phyloP scores from a whole-genome alignment of 768 basidiomycete species.

The Tremella fuciformis region DNA sequence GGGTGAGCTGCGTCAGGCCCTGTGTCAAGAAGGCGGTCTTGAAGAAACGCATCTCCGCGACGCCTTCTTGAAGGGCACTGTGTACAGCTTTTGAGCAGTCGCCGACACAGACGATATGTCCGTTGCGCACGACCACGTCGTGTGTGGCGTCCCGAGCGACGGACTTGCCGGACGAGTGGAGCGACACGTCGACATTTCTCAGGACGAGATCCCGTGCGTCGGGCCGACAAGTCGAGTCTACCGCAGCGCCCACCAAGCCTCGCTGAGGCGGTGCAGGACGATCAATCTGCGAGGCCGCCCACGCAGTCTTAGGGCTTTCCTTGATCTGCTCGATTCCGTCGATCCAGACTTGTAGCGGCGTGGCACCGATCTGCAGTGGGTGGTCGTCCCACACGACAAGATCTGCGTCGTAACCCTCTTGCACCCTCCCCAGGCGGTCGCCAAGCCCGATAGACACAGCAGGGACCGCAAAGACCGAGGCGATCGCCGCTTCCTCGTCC shows the following conservation, averaged over 20 bases:
- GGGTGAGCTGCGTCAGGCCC: background rate
- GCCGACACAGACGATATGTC: background rate
- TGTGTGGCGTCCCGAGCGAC: background rate
- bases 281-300: background rate
- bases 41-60: background rate
- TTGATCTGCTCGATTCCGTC: conserved; percentile 68
- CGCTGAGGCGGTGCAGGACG: background rate
- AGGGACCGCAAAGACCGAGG: conserved; percentile 57
- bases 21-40: background rate
- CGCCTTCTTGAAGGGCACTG: background rate
- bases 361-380: conserved; percentile 69
- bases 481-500: conserved; percentile 61
- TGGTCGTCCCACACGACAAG: conserved; percentile 61
- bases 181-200: background rate
- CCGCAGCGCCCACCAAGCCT: background rate
- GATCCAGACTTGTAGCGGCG: conserved; percentile 72
- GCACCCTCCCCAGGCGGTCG: conserved; percentile 70
- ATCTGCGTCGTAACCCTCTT: conserved; percentile 68
- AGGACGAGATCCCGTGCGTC: background rate
- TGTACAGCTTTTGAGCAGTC: background rate
- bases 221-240: too few species aligned
- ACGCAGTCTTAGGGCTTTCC: background rate
- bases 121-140: background rate
- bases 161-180: background rate
- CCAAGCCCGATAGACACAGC: conserved; percentile 66